phyloP scores from a whole-genome alignment of 257 asterid genomes.

The Lantana camara region DNA sequence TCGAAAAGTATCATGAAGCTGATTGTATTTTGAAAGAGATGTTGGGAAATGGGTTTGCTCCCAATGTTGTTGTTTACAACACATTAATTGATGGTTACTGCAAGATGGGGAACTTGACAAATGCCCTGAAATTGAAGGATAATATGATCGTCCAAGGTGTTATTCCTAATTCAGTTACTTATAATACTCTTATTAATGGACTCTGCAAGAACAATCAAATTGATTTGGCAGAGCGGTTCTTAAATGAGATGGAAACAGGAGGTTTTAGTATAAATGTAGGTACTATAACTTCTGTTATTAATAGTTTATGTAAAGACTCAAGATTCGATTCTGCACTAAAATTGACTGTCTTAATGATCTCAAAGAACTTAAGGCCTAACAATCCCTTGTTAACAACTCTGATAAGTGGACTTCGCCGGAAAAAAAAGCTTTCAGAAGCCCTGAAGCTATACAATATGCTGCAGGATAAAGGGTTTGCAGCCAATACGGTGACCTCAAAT shows the following conservation, averaged over 20 bases:
- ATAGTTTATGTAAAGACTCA: constrained; percentile 45
- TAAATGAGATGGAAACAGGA: constrained; percentile 58
- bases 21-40: constrained; percentile 63
- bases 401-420: constrained; percentile 68
- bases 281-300: constrained; percentile 50
- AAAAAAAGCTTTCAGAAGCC: constrained; percentile 66
- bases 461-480: constrained; percentile 50
- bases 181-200: constrained; percentile 60
- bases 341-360: constrained; percentile 55
- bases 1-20: constrained; percentile 61
- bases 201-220: constrained; percentile 65
- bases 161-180: constrained; percentile 60
- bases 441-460: constrained; percentile 58
- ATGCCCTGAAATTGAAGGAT: constrained; percentile 60
- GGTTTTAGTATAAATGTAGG: constrained; percentile 54
- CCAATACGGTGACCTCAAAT: constrained; percentile 69
- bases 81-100: constrained; percentile 77
- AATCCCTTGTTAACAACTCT: constrained; percentile 66
- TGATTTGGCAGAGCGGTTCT: constrained; percentile 54
- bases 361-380: constrained; percentile 60
- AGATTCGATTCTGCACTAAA: constrained; percentile 55
- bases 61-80: constrained; percentile 67
- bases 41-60: constrained; percentile 54
- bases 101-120: constrained; percentile 55
- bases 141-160: constrained; percentile 58